Evolutionary conservation across 192 early-diverging fungal genomes (phyloP), one percentile per base, ranked within the genome.

Genomic region (Coemansia sp.): DNA sequence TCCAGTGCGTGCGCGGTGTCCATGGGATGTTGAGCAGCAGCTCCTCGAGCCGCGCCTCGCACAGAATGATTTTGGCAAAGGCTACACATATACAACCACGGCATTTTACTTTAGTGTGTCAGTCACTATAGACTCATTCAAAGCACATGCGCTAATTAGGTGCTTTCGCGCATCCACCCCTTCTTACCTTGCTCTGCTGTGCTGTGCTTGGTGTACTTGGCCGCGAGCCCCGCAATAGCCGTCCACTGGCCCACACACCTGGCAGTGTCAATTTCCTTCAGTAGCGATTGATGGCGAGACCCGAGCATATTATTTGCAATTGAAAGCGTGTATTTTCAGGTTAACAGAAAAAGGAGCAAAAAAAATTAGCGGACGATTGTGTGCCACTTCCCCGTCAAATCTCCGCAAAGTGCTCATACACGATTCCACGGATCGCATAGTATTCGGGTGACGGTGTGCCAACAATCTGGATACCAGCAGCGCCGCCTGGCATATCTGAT

Each of bases 211-310:
- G 67, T 17, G 22, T 73, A 65, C 48, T 57, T 61, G 18, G 66
- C 50, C 13, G 71, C 71, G 23, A 80, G 71, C 38, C 50, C 25
- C 56, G 53, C 56, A 17, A 61, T 39, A 9, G 64, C 14, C 13
- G 55, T 50, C 77, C 77, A 80, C 27, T 49, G 67, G 9, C 77
- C 77, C 39, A 80, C 67, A 40, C 77, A 80, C 2, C 77, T 71
- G 10, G 71, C 77, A 9, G 77, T 73, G 67, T 80, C 77, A 30
- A 80, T 80, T 59, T 80, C 77, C 39, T 67, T 73, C 22, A 69
- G 53, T 39, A 59, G 53, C 48, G 71, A 44, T 59, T 73, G 77
- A 55, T 73, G 55, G 38, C 71, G 66, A 30, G 75, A 72, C 25
- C 65, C 54, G 6, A 64, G 51, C 70, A 72, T 71, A 12, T 9